Conservation (phyloP, 257 asterid genomes). For the Gynochthodes officinalis region DNA sequence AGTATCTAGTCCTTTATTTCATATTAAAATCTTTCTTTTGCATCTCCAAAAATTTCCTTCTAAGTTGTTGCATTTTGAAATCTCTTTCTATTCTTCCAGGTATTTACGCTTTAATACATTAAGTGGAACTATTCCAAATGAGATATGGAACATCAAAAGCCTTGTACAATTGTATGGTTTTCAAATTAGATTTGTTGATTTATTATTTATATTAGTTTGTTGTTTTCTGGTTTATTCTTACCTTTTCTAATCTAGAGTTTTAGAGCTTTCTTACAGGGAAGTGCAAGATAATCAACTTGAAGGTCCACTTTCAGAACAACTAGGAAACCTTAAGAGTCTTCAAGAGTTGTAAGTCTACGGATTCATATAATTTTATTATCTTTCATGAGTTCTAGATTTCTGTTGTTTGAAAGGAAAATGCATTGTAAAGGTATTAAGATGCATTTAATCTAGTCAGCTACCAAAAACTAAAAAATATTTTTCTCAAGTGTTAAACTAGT, state of each 20-base stretch:
- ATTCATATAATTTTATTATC: too few species aligned
- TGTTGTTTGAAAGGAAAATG: too few species aligned
- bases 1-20: background rate
- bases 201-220: background rate
- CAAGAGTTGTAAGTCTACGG: background rate
- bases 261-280: background rate
- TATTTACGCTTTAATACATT: background rate
- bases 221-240: too few species aligned
- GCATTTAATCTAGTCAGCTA: too few species aligned
- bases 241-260: background rate
- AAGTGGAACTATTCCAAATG: slow-evolving; percentile 13
- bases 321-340: slow-evolving; percentile 10
- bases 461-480: too few species aligned
- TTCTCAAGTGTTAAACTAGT: too few species aligned
- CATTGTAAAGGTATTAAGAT: too few species aligned
- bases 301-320: slow-evolving; percentile 16
- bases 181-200: background rate
- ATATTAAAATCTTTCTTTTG: background rate
- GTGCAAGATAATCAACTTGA: background rate
- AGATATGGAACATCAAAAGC: slow-evolving; percentile 13
- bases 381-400: too few species aligned
- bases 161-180: background rate
- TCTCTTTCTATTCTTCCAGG: background rate
- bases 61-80: background rate
- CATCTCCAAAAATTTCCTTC: background rate